Base-by-base conservation (phyloP, 768 basidiomycete genomes). In the Scleroderma bovista region DNA sequence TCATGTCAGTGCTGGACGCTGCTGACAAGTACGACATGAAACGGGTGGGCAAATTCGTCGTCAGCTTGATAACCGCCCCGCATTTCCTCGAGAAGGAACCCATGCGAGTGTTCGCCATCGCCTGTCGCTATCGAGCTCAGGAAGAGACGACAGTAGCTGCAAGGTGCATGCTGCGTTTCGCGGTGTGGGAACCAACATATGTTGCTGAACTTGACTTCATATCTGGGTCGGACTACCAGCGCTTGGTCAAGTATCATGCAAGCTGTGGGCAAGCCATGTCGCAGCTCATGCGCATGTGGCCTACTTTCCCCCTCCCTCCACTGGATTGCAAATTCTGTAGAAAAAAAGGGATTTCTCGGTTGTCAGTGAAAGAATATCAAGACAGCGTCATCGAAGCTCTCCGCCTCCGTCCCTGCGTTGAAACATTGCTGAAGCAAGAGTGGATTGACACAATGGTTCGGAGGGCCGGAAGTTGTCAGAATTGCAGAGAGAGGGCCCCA, bases 11-110 rank as follows among this genome's bases (percentile, higher is more conserved):
- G 51, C 64, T 70, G 38, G 71, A 73, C 41, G 72, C 77, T 3
- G 78, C 73, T 3, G 65, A 69, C 55, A 80, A 77, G 60, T 78
- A 75, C 59, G 75, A 77, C 44, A 76, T 79, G 73, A 70, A 72
- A 49, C 70, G 68, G 16, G 62, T 78, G 5, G 64, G 72, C 50
- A 65, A 63, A 39, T 61, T 61, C 46, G 34, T 71, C 52, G 60
- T 67, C 55, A 63, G 57, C 51, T 59, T 61, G 58, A 68, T 67
- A 46, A 58, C 58, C 9, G 56, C 60, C 45, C 62, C 68, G 39
- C 47, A 63, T 29, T 62, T 71, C 56, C 51, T 69, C 12, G 61
- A 69, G 45, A 58, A 56, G 44, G 71, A 72, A 23, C 59, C 70
- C 31, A 57, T 72, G 57, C 63, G 66, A 24, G 68, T 69, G 23